A percentile compares a stretch with the other conserved stretches of the same genome.
Conservation (phyloP, 345 rosid genomes). For the Corchorus capsularis region DNA sequence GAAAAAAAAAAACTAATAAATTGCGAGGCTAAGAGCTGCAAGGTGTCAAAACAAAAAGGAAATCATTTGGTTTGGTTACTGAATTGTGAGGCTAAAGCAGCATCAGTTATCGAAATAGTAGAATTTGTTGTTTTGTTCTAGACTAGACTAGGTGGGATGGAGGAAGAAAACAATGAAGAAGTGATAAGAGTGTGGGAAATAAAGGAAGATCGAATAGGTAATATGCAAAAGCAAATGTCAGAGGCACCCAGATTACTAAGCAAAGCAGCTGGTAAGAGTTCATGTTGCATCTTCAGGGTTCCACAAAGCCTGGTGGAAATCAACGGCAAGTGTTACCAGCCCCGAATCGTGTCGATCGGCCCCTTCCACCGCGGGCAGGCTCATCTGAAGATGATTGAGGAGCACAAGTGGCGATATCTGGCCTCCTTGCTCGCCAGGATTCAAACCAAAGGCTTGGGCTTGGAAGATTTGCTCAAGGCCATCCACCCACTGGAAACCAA, state of each 20-base stretch:
- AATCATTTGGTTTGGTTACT: no score
- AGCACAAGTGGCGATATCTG: conserved; percentile 79
- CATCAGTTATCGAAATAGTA: no score
- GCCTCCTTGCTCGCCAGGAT: conserved; percentile 45
- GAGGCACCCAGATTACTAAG: conserved; percentile 20
- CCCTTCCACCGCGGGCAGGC: conserved; percentile 60
- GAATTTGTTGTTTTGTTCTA: not conserved
- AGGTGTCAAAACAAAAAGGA: no score
- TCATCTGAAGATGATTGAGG: conserved; percentile 60
- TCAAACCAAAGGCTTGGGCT: conserved; percentile 20
- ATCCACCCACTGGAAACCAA: conserved; percentile 41
- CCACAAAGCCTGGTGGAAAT: conserved; percentile 44
- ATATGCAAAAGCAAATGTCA: conserved; percentile 5
- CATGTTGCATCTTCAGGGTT: conserved; percentile 39
- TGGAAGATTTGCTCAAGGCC: conserved; percentile 49
- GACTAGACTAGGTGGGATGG: not conserved
- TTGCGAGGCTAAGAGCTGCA: no score
- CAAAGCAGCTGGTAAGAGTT: conserved; percentile 17
- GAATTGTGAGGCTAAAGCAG: no score
- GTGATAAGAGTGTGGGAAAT: not conserved
- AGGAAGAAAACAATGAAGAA: not conserved
- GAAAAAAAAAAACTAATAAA: no score
- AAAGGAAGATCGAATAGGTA: not conserved
- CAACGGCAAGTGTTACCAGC: conserved; percentile 61
- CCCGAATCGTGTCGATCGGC: conserved; percentile 70